A percentile compares a stretch with the other conserved stretches of the same genome.
Evolutionary conservation across 192 early-diverging fungal species (phyloP).

Genomic region (Linderina pennispora): DNA sequence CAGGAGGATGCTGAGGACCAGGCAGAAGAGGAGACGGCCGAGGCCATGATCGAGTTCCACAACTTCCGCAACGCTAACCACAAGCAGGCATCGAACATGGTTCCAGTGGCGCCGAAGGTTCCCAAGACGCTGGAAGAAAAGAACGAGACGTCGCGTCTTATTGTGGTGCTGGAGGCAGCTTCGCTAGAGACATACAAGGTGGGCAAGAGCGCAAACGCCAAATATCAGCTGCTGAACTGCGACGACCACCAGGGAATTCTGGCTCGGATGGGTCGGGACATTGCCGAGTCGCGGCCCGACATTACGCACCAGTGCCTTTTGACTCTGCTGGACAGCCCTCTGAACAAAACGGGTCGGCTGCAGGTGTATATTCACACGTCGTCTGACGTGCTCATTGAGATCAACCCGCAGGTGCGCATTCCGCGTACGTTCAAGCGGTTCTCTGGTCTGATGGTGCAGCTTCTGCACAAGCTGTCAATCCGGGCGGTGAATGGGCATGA

Average conservation of each 20-base stretch:
- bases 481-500: constrained; percentile 86
- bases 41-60: constrained; percentile 23
- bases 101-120: constrained; percentile 62
- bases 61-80: constrained; percentile 41
- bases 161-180: constrained; percentile 89
- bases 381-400: constrained; percentile 94
- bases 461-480: constrained; percentile 96
- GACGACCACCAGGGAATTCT: constrained; percentile 91
- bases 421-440: constrained; percentile 99
- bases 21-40: background rate
- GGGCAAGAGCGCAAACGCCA: constrained; percentile 64
- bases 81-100: constrained; percentile 43
- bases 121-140: constrained; percentile 74
- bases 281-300: constrained; percentile 82
- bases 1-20: background rate
- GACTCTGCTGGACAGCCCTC: constrained; percentile 91
- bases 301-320: constrained; percentile 98
- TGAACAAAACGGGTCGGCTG: constrained; percentile 97
- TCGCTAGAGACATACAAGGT: constrained; percentile 91
- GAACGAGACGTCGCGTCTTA: constrained; percentile 72
- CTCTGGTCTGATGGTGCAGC: constrained; percentile 97
- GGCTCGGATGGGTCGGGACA: constrained; percentile 74
- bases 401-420: constrained; percentile 96
- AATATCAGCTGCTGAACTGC: constrained; percentile 90
- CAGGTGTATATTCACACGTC: constrained; percentile 97